Conservation (phyloP, 768 basidiomycete genomes). For the Suillus discolor region DNA sequence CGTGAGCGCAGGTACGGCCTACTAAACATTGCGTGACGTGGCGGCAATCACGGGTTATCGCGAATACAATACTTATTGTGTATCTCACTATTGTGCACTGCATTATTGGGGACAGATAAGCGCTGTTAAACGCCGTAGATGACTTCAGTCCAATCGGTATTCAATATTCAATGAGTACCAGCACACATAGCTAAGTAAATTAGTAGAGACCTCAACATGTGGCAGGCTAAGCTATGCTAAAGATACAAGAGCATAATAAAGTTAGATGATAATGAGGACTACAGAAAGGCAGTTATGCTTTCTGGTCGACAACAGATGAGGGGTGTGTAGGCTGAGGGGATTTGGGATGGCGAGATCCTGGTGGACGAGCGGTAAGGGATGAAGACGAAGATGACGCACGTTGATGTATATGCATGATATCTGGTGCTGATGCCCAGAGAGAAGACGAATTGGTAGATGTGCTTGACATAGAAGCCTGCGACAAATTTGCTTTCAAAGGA, state of each 20-base stretch:
- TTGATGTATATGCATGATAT: constrained; percentile 20
- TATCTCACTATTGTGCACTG: background rate
- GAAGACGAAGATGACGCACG: constrained; percentile 16
- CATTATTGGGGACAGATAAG: background rate
- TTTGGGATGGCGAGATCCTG: constrained; percentile 13
- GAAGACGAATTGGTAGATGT: constrained; percentile 12
- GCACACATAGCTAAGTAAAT: constrained; percentile 12
- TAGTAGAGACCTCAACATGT: constrained; percentile 2
- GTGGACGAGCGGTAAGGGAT: constrained; percentile 14
- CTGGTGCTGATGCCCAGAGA: constrained; percentile 28
- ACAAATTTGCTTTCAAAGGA: constrained; percentile 22
- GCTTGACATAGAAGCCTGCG: constrained; percentile 15
- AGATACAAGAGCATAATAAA: constrained; percentile 29
- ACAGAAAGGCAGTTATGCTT: constrained; percentile 22
- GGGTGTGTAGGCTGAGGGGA: constrained; percentile 17
- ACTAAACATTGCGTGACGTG: background rate
- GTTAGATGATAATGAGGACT: constrained; percentile 18
- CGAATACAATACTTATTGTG: background rate
- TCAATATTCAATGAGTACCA: constrained; percentile 2
- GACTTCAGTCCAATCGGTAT: constrained; percentile 6
- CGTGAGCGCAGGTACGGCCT: no score
- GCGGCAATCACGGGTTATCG: background rate
- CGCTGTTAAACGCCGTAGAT: background rate
- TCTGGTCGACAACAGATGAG: constrained; percentile 23
- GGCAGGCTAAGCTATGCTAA: constrained; percentile 11